Evolutionary conservation across 805 yeast species (phyloP).

Genomic region (Nakazawaea sp.): DNA sequence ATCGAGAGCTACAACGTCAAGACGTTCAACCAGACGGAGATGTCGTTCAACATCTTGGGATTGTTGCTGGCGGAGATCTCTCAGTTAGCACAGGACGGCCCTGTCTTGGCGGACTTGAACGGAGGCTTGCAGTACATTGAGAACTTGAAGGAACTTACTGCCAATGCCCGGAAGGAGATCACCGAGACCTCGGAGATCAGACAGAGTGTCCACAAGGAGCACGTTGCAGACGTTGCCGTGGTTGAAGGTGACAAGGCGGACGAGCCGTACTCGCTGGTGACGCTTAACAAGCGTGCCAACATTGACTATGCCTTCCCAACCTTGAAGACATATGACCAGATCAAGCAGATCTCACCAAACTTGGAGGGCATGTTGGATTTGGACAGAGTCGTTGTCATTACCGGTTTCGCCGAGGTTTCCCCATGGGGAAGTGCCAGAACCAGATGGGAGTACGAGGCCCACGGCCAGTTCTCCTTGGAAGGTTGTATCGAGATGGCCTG

Average conservation of each 20-base stretch:
- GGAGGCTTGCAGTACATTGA: conserved; percentile 97
- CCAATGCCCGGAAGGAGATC: conserved; percentile 69
- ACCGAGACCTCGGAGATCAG: conserved; percentile 84
- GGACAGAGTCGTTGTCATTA: conserved; percentile 87
- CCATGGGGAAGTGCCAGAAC: conserved; percentile 99
- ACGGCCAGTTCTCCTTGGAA: conserved; percentile 91
- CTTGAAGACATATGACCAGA: conserved; percentile 67
- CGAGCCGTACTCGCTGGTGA: conserved; percentile 70
- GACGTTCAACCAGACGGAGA: conserved; percentile 97
- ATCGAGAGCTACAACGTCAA: conserved; percentile 93
- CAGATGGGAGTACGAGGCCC: conserved; percentile 99
- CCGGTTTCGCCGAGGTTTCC: conserved; percentile 98
- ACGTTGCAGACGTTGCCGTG: conserved; percentile 79
- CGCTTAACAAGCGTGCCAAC: conserved; percentile 90
- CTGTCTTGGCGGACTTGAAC: conserved; percentile 96
- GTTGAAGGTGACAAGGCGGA: conserved; percentile 87
- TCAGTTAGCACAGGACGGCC: conserved; percentile 83
- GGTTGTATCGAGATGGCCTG: conserved; percentile 99
- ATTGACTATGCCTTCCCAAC: conserved; percentile 90
- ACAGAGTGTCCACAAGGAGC: conserved; percentile 91
- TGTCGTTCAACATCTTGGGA: conserved; percentile 98
- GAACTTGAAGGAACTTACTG: conserved; percentile 83
- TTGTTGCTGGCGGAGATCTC: conserved; percentile 81
- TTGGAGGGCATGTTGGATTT: conserved; percentile 89
- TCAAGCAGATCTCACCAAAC: conserved; percentile 63